Conservation (phyloP, 495 filamentous ascomycete genomes). For the Parathielavia hyrcaniae region DNA sequence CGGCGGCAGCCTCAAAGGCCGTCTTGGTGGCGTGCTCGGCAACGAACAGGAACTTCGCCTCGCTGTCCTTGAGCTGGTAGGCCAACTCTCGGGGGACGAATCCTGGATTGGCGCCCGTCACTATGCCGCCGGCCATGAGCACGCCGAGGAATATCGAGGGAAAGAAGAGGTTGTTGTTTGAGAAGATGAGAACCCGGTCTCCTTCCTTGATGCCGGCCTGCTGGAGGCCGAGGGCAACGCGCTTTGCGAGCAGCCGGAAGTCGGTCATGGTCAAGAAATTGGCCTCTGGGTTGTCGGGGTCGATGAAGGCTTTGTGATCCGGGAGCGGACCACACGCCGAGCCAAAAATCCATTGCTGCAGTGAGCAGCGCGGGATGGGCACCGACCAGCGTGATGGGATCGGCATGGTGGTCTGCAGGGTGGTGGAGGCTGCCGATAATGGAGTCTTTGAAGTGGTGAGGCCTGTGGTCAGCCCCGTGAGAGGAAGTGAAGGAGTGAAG, state of each 20-base stretch:
- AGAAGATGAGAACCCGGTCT: constrained; percentile 68
- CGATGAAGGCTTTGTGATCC: constrained; percentile 40
- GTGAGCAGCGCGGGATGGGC: constrained; percentile 34
- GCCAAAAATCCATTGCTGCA: constrained; percentile 40
- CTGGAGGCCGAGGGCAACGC: constrained; percentile 63
- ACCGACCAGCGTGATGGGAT: constrained; percentile 42
- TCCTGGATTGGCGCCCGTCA: constrained; percentile 73
- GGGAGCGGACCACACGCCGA: constrained; percentile 29
- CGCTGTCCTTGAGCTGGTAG: constrained; percentile 67
- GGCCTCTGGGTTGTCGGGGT: constrained; percentile 51
- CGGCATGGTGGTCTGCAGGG: constrained; percentile 32
- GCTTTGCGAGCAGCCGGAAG: constrained; percentile 64
- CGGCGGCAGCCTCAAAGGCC: constrained; percentile 60
- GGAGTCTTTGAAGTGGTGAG: neutral
- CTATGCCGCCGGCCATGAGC: constrained; percentile 72
- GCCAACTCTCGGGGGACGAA: constrained; percentile 65
- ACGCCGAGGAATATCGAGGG: constrained; percentile 65
- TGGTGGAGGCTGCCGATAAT: neutral
- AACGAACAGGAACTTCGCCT: constrained; percentile 57
- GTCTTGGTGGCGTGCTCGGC: constrained; percentile 51
- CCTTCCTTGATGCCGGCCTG: constrained; percentile 58
- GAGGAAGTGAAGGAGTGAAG: neutral
- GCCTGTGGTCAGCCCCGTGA: neutral
- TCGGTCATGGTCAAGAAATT: constrained; percentile 37
- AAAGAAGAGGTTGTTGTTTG: constrained; percentile 67